phyloP scores from a whole-genome alignment of 2,329 filamentous ascomycete species.

The Chrysoporthe austroafricana region DNA sequence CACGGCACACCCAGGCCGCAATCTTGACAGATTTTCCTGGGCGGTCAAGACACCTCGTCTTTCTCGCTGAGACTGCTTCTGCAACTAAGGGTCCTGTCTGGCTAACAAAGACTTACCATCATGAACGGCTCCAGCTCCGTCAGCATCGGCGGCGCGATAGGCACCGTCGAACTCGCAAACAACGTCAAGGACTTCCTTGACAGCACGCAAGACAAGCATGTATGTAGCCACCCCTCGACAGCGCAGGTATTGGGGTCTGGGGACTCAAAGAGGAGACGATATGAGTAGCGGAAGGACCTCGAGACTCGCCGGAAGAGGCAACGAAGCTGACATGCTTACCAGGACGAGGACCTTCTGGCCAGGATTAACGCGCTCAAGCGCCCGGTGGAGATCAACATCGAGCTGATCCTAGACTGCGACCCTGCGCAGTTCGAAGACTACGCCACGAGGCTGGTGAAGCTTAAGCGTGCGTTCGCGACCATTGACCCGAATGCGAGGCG shows the following conservation, averaged over 20 bases:
- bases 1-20: neutral
- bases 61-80: neutral
- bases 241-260: neutral
- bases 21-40: neutral
- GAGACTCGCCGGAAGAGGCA: neutral
- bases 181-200: constrained; percentile 9
- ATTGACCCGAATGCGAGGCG: neutral
- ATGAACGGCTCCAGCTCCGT: constrained; percentile 1
- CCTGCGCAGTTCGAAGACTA: constrained; percentile 5
- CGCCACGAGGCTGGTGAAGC: constrained; percentile 10
- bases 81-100: neutral
- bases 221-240: neutral
- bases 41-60: neutral
- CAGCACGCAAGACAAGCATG: constrained; percentile 8
- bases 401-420: constrained; percentile 12
- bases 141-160: constrained; percentile 5
- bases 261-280: neutral
- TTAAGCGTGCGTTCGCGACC: constrained; percentile 6
- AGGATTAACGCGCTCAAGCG: constrained; percentile 7
- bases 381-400: constrained; percentile 10
- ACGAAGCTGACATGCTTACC: neutral
- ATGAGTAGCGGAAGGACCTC: neutral
- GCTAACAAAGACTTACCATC: neutral
- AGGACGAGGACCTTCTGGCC: constrained; percentile 10
- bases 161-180: constrained; percentile 8